phyloP scores from a whole-genome alignment of 2,329 filamentous ascomycete genomes.

The Colletotrichum lentis region DNA sequence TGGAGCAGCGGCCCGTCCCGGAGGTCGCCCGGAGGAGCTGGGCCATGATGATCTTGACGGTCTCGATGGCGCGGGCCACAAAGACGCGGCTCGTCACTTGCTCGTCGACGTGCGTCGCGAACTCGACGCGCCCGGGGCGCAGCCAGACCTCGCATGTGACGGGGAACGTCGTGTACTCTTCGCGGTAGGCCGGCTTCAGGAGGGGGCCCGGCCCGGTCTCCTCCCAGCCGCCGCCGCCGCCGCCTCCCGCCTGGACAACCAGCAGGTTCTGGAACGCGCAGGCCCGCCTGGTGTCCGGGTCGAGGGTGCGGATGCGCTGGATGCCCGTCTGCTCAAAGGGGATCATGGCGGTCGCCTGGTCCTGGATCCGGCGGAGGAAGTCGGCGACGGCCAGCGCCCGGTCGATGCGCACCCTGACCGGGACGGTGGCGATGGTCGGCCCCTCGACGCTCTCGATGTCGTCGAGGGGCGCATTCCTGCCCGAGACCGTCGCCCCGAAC shows the following conservation, averaged over 20 bases:
- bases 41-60: slow-evolving; percentile 20
- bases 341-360: slow-evolving; percentile 39
- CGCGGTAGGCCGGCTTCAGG: slow-evolving; percentile 22
- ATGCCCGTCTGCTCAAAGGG: slow-evolving; percentile 42
- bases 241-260: slow-evolving; percentile 43
- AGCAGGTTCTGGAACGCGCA: slow-evolving; percentile 45
- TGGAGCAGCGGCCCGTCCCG: no score
- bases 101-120: slow-evolving; percentile 33
- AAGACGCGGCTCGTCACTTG: slow-evolving; percentile 21
- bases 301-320: slow-evolving; percentile 35
- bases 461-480: slow-evolving; percentile 42
- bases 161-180: slow-evolving; percentile 33
- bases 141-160: slow-evolving; percentile 32
- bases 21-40: slow-evolving; percentile 19
- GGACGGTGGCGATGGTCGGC: slow-evolving; percentile 46
- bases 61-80: slow-evolving; percentile 19
- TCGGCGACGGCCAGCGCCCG: slow-evolving; percentile 1
- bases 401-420: slow-evolving; percentile 40
- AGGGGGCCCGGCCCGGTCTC: slow-evolving; percentile 22
- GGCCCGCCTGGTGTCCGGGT: slow-evolving; percentile 28
- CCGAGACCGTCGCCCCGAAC: slow-evolving; percentile 45
- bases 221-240: slow-evolving; percentile 23
- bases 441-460: slow-evolving; percentile 44
- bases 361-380: slow-evolving; percentile 36
- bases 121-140: slow-evolving; percentile 9